Evolutionary conservation across 768 basidiomycete genomes (phyloP).

Genomic region (Omphalotus guepiniiformis): DNA sequence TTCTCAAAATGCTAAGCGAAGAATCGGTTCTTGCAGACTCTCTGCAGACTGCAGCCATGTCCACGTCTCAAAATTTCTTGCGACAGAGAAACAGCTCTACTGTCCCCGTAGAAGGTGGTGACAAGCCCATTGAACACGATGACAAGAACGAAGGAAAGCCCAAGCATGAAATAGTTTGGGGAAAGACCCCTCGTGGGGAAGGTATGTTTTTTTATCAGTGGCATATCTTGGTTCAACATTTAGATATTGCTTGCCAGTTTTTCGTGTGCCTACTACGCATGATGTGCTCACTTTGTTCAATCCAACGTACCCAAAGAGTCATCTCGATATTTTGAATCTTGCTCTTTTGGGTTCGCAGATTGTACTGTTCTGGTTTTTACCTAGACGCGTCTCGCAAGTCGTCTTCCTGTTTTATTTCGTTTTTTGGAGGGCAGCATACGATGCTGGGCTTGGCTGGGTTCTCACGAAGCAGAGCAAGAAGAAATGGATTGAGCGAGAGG

Average conservation of each 20-base stretch:
- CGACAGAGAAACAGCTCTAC: slow-evolving; percentile 9
- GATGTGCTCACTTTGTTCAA: slow-evolving; percentile 87
- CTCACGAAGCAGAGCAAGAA: slow-evolving; percentile 94
- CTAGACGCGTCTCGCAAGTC: slow-evolving; percentile 45
- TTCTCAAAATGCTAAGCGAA: too few species aligned
- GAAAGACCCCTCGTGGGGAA: slow-evolving; percentile 78
- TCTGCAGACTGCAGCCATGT: too few species aligned
- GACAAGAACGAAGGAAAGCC: slow-evolving; percentile 16
- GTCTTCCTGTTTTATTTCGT: slow-evolving; percentile 91
- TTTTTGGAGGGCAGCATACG: slow-evolving; percentile 91
- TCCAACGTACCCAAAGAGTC: slow-evolving; percentile 80
- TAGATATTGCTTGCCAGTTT: slow-evolving; percentile 49
- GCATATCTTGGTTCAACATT: slow-evolving; percentile 7
- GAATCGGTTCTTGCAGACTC: too few species aligned
- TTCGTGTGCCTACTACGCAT: slow-evolving; percentile 89
- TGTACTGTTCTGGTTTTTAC: slow-evolving; percentile 63
- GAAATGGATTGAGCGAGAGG: slow-evolving; percentile 85
- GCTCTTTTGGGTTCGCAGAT: slow-evolving; percentile 74
- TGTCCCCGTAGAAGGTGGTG: not conserved
- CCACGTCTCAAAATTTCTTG: slow-evolving; percentile 9
- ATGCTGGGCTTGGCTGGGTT: slow-evolving; percentile 91
- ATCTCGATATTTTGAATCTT: slow-evolving; percentile 85
- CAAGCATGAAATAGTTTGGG: slow-evolving; percentile 73
- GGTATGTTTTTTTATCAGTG: slow-evolving; percentile 38
- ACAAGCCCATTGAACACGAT: slow-evolving; percentile 11